phyloP scores from a whole-genome alignment of 352 stramenopile genomes.

The Globisporangium radiosum region DNA sequence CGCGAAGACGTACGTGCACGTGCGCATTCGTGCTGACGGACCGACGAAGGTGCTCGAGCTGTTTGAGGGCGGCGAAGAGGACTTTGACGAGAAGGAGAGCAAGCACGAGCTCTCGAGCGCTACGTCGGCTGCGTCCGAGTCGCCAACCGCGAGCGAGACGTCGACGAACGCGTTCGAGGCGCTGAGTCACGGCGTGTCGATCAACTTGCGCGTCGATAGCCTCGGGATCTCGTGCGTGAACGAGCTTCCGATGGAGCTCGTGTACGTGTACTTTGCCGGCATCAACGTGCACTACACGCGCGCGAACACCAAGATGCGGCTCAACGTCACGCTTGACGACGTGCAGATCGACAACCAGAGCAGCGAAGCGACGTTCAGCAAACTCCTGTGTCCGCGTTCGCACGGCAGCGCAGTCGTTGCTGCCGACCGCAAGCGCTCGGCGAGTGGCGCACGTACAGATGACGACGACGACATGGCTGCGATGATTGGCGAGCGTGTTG shows the following conservation, averaged over 20 bases:
- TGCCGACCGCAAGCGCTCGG: constrained; percentile 27
- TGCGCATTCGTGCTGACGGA: constrained; percentile 81
- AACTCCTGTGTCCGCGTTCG: constrained; percentile 71
- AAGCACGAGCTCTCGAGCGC: constrained; percentile 72
- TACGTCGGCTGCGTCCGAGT: constrained; percentile 53
- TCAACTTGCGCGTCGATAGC: constrained; percentile 68
- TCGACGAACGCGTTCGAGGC: constrained; percentile 69
- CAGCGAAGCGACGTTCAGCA: constrained; percentile 77
- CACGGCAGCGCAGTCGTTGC: constrained; percentile 17
- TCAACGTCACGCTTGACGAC: constrained; percentile 81
- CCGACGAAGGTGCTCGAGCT: constrained; percentile 89
- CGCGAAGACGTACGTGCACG: constrained; percentile 82
- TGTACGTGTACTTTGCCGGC: constrained; percentile 82
- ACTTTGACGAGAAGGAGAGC: constrained; percentile 78
- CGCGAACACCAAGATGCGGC: constrained; percentile 75
- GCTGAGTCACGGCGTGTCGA: constrained; percentile 51
- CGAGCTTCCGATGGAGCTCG: constrained; percentile 75
- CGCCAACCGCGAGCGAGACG: constrained; percentile 63
- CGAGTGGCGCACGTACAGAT: constrained; percentile 19
- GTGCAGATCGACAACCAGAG: constrained; percentile 87
- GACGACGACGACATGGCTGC: constrained; percentile 42
- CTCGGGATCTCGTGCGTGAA: constrained; percentile 87
- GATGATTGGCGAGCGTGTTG: constrained; percentile 27
- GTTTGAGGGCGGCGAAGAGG: constrained; percentile 83
- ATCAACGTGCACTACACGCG: constrained; percentile 75